phyloP scores from a whole-genome alignment of 345 rosid genomes.

The Euphorbia peplus region DNA sequence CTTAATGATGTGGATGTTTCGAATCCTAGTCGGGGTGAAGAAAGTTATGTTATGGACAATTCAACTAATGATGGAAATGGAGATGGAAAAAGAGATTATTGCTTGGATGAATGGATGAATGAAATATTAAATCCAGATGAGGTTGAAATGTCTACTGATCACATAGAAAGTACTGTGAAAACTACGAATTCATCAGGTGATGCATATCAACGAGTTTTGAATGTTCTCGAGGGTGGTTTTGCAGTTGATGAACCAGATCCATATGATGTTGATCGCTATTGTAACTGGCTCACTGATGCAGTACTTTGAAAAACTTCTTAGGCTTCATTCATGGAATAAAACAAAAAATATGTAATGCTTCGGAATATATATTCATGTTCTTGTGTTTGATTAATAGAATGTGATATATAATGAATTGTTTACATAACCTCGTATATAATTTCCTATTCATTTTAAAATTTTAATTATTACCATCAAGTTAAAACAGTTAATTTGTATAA shows the following conservation, averaged over 20 bases:
- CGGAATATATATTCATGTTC: too few species aligned
- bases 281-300: conserved; percentile 17
- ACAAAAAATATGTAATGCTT: too few species aligned
- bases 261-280: conserved; percentile 23
- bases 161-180: background rate
- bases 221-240: conserved; percentile 18
- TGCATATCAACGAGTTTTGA: background rate
- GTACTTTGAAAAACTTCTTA: conserved; percentile 1
- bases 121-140: background rate
- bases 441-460: too few species aligned
- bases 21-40: background rate
- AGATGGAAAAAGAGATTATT: background rate
- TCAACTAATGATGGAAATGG: background rate
- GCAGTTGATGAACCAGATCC: conserved; percentile 8
- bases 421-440: too few species aligned
- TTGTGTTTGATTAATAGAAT: too few species aligned
- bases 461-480: too few species aligned
- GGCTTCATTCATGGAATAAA: too few species aligned
- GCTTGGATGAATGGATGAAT: background rate
- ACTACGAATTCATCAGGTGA: background rate
- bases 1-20: background rate
- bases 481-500: too few species aligned
- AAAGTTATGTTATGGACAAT: background rate
- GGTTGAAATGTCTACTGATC: background rate
- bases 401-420: too few species aligned